Conservation (phyloP, 345 rosid genomes). For the Sonneratia alba region DNA sequence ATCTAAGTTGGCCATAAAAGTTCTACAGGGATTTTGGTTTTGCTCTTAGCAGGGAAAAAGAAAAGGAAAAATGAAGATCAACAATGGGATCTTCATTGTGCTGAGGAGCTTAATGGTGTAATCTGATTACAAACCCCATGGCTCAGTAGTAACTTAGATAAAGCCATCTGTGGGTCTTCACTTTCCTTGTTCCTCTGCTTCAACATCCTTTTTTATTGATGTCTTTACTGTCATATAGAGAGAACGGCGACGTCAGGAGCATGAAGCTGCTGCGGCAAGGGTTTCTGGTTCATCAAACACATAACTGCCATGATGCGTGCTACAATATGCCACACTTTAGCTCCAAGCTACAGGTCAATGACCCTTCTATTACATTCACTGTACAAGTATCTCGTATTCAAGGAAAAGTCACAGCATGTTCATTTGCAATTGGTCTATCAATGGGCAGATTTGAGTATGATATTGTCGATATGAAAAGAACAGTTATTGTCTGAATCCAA, state of each 20-base stretch:
- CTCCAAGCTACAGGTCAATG: not conserved
- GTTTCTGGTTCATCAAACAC: slow-evolving; percentile 12
- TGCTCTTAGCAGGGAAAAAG: not conserved
- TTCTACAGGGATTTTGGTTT: not conserved
- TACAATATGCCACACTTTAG: not conserved
- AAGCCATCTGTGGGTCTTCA: not conserved
- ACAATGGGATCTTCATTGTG: not conserved
- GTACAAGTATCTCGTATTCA: not conserved
- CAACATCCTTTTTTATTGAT: not conserved
- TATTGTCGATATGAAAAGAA: not conserved
- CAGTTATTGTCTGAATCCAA: not conserved
- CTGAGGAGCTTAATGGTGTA: not conserved
- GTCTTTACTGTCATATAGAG: slow-evolving; percentile 20
- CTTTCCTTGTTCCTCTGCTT: not conserved
- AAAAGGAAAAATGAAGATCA: not conserved
- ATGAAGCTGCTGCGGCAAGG: slow-evolving; percentile 23
- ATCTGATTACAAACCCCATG: not conserved
- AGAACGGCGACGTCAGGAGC: slow-evolving; percentile 23
- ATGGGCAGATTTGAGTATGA: not conserved
- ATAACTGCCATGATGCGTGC: not conserved
- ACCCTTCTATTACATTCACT: not conserved
- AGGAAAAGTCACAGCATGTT: not conserved
- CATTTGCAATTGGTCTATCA: not conserved
- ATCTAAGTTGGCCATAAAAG: not conserved
- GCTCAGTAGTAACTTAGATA: not conserved